These are phyloP conservation scores for Pleurotus salmoneostramineus DNA, from an alignment of 768 basidiomycete species.

Conservation along the genomic window DNA sequence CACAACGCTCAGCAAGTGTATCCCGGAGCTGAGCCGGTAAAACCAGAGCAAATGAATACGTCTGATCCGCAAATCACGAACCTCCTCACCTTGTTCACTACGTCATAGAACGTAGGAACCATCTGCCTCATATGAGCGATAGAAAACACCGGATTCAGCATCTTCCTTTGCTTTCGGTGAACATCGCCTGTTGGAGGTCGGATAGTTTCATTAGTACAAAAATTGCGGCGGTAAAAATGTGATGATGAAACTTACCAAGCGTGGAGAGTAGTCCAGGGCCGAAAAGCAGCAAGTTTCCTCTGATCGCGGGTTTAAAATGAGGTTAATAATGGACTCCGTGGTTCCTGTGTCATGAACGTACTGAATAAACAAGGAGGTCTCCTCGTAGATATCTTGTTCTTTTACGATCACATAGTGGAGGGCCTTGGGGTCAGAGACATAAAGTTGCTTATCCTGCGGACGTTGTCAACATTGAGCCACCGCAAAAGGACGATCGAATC, in stretches of 20 bases:
- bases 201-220: background rate
- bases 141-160: slow-evolving; percentile 30
- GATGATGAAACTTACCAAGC: background rate
- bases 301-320: background rate
- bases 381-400: slow-evolving; percentile 43
- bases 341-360: background rate
- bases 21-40: slow-evolving; percentile 7
- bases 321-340: background rate
- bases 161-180: slow-evolving; percentile 20
- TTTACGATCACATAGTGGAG: slow-evolving; percentile 31
- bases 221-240: background rate
- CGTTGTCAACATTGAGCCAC: background rate
- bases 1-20: slow-evolving; percentile 6
- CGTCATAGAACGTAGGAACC: slow-evolving; percentile 19
- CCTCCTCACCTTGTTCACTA: background rate
- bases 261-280: background rate
- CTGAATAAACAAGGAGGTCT: slow-evolving; percentile 39
- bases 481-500: background rate
- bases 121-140: slow-evolving; percentile 22
- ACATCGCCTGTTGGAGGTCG: slow-evolving; percentile 1
- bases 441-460: slow-evolving; percentile 22
- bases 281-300: background rate
- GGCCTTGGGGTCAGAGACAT: slow-evolving; percentile 30
- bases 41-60: too few relatives aligned
- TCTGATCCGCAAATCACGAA: too few relatives aligned